Base-by-base conservation (phyloP, 1,284 basidiomycete genomes). In the Ustilago trichophora region DNA sequence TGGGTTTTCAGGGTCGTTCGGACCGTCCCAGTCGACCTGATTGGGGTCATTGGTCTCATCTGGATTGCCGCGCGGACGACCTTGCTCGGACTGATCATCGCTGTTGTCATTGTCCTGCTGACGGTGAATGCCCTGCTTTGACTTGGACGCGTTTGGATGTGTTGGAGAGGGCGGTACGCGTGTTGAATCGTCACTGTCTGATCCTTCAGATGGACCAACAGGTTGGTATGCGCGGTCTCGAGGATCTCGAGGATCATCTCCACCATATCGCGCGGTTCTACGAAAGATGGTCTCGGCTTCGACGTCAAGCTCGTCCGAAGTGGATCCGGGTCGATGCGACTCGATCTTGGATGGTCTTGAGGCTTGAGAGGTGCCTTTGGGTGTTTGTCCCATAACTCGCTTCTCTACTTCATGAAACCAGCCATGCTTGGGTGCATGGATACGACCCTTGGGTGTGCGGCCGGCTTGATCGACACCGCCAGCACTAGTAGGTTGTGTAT, bases 1-100 rank as follows among this genome's bases (percentile, higher is more conserved):
- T 10, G 74, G 72, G 27, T 74, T 76, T 29, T 64, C 59, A 0
- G 72, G 72, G 24, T 76, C 73, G 36, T 72, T 44, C 3, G 50
- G 55, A 11, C 59, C 66, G 13, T 69, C 53, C 59, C 66, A 69
- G 13, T 43, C 51, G 1, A 69, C 59, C 38, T 63, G 51, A 33
- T 63, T 63, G 18, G 59, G 50, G 21, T 69, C 66, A 2, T 49
- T 32, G 12, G 38, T 24, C 16, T 66, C 51, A 26, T 66, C 63
- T 15, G 56, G 63, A 27, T 66, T 66, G 40, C 56, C 56, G 7
- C 45, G 44, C 4, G 44, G 51, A 21, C 51, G 48, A 25, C 43
- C 62, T 56, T 55, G 52, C 21, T 56, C 51, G 15, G 46, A 59
- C 13, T 29, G 27, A 15, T 48, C 25, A 31, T 57, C 5, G 40